A percentile compares a stretch with the other conserved stretches of the same genome.
These are phyloP conservation scores for Arachnomyces sp. DNA, from an alignment of 2,329 filamentous ascomycete genomes.

Conservation along the genomic window DNA sequence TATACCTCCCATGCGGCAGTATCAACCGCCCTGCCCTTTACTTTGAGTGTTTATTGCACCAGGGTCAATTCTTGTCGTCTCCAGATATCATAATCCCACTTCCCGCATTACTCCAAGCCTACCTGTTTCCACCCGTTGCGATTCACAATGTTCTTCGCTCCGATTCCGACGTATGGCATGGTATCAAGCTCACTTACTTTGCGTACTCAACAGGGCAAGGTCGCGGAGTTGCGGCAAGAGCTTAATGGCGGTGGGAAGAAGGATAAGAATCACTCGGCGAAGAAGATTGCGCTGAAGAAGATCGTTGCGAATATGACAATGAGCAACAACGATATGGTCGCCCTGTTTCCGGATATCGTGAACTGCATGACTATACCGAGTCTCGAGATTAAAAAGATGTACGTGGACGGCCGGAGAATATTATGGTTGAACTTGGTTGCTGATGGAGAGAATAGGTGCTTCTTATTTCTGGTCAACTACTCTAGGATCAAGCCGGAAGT, in stretches of 20 bases:
- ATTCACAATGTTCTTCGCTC: conserved; percentile 22
- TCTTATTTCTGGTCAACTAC: conserved; percentile 95
- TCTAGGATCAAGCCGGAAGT: conserved; percentile 89
- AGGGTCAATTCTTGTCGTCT: conserved; percentile 2
- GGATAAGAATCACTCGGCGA: conserved; percentile 89
- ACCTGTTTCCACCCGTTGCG: not conserved
- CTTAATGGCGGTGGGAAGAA: conserved; percentile 92
- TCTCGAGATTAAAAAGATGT: conserved; percentile 99
- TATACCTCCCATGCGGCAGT: conserved; percentile 8
- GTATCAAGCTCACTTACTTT: conserved; percentile 24
- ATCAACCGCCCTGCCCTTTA: not conserved
- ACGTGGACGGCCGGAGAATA: conserved; percentile 16
- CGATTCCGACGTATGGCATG: conserved; percentile 21
- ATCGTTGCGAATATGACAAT: conserved; percentile 99
- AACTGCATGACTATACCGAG: conserved; percentile 90
- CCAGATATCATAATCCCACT: not conserved
- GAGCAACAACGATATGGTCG: conserved; percentile 99
- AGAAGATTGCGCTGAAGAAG: conserved; percentile 98
- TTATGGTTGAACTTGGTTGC: not conserved
- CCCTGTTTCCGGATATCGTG: conserved; percentile 90
- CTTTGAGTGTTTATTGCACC: conserved; percentile 14
- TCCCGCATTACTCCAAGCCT: not conserved
- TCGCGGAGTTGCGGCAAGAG: conserved; percentile 90
- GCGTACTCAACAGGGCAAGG: conserved; percentile 74
- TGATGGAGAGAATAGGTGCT: conserved; percentile 62